Evolutionary conservation across 805 yeast genomes (phyloP), one percentile per base, ranked within the genome.

Genomic region (Candida gorgasii): DNA sequence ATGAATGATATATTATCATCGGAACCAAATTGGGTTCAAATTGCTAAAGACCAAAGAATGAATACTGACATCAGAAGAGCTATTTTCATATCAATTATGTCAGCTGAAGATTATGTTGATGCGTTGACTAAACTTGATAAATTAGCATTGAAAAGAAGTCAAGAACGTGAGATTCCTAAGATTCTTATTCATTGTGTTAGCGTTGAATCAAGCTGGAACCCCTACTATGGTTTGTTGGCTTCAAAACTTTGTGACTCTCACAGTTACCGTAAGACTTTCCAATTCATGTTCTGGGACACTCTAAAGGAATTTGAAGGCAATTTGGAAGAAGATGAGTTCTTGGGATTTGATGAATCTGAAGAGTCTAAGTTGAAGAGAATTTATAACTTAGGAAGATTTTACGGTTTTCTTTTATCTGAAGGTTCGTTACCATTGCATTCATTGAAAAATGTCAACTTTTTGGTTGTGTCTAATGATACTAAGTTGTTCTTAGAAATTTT

Each of bases 61-160:
- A 93, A 95, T 62, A 92, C 98, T 0, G 97, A 90, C 58, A 78
- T 93, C 26, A 82, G 99, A 64, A 76, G 97, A 42, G 97, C 98
- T 1, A 84, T 93, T 13, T 93, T 93, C 56, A 81, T 95, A 17
- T 88, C 96, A 27, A 81, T 93, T 7, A 90, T 95, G 97, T 89
- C 97, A 2, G 93, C 97, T 4, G 84, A 84, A 50, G 99, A 93
- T 61, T 93, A 79, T 54, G 71, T 88, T 57, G 97, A 93, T 62
- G 95, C 97, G 0, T 82, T 82, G 51, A 79, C 85, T 13, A 85
- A 89, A 48, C 55, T 93, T 26, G 95, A 88, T 55, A 90, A 89
- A 56, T 62, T 93, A 40, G 76, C 81, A 19, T 70, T 93, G 52
- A 90, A 86, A 54, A 82, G 79, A 49, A 70, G 84, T 6, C 98